A percentile compares a stretch with the other conserved stretches of the same genome.
Conservation (phyloP, 768 basidiomycete genomes). For the Boletus sensibilis region DNA sequence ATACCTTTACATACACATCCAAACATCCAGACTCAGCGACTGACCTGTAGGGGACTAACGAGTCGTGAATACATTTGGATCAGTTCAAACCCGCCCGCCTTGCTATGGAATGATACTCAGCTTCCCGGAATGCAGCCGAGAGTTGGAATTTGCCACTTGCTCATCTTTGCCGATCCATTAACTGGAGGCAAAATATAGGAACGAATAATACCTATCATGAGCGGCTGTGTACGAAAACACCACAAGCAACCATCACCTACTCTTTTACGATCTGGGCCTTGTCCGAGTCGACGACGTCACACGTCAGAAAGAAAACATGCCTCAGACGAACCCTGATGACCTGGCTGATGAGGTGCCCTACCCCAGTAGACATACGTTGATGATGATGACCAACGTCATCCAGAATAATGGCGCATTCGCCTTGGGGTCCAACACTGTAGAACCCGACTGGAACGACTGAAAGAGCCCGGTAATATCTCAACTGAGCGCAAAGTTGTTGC, state of each 20-base stretch:
- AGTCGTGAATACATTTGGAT: not conserved
- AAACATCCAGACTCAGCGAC: conserved; percentile 70
- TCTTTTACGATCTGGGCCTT: conserved; percentile 56
- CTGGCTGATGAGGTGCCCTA: not conserved
- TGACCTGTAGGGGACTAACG: conserved; percentile 31
- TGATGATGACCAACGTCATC: conserved; percentile 59
- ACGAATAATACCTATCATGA: not conserved
- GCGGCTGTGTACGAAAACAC: not conserved
- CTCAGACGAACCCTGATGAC: not conserved
- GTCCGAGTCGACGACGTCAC: conserved; percentile 67
- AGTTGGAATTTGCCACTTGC: conserved; percentile 61
- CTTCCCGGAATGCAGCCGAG: conserved; percentile 54
- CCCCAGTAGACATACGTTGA: conserved; percentile 43
- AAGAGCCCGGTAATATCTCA: conserved; percentile 61
- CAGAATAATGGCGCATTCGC: conserved; percentile 58
- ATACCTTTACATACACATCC: too few relatives aligned
- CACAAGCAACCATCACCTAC: conserved; percentile 32
- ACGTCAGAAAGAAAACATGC: not conserved
- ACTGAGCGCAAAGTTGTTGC: conserved; percentile 63
- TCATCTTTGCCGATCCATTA: conserved; percentile 64
- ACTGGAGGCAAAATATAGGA: conserved; percentile 52
- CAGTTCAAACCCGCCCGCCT: not conserved
- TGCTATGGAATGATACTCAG: conserved; percentile 61
- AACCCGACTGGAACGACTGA: conserved; percentile 60
- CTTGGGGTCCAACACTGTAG: conserved; percentile 55